These are phyloP conservation scores for Platanthera zijinensis DNA, from an alignment of 106 monocot species.

Conservation along the genomic window DNA sequence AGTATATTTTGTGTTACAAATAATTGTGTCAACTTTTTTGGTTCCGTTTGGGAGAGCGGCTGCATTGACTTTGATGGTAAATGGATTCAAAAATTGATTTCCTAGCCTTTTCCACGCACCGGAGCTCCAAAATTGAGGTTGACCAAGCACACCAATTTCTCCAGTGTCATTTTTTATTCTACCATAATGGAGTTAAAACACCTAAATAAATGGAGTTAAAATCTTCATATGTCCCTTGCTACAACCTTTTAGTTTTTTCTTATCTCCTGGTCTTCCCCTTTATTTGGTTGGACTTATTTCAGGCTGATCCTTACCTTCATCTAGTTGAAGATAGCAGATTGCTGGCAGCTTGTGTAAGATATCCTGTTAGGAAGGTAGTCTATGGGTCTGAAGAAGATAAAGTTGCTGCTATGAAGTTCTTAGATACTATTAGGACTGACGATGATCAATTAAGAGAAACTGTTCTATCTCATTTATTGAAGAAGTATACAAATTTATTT, in stretches of 20 bases:
- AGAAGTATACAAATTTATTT: conserved; percentile 49
- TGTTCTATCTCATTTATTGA: conserved; percentile 33
- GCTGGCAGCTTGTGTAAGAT: conserved; percentile 14
- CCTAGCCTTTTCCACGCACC: too few species aligned
- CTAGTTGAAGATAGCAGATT: conserved; percentile 47
- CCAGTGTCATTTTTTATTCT: too few species aligned
- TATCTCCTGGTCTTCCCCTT: not conserved
- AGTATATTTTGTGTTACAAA: too few species aligned
- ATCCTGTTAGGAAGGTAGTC: conserved; percentile 13
- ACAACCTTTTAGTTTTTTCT: not conserved
- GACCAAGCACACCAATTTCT: too few species aligned
- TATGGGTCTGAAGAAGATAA: conserved; percentile 84
- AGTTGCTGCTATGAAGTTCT: conserved; percentile 31
- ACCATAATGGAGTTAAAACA: not conserved
- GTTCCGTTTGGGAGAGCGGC: too few species aligned
- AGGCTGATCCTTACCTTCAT: conserved; percentile 69
- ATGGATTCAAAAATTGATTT: too few species aligned
- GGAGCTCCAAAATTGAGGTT: too few species aligned
- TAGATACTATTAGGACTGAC: conserved; percentile 34
- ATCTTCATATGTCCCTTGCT: not conserved
- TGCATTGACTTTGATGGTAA: too few species aligned
- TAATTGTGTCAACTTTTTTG: too few species aligned
- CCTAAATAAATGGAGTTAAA: not conserved
- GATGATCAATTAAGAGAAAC: conserved; percentile 48
- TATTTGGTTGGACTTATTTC: conserved; percentile 6